Percentiles rank a stretch among this genome's conserved stretches.
Conservation (phyloP, 2,329 filamentous ascomycete species). For the Neofusicoccum umdonicola region DNA sequence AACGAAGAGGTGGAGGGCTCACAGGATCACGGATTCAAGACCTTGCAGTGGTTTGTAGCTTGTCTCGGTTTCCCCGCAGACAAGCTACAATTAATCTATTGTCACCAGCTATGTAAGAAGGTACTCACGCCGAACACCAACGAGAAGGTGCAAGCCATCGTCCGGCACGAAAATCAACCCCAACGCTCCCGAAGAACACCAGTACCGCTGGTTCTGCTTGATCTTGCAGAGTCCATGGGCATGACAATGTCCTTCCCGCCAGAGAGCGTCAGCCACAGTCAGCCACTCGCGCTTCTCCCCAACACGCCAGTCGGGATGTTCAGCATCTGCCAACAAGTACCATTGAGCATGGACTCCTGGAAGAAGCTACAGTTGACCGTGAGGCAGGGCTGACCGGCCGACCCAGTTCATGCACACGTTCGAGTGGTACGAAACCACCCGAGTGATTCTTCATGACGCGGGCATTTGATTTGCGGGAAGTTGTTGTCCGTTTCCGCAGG, state of each 20-base stretch:
- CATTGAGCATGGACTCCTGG: too few species aligned
- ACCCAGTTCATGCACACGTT: not conserved
- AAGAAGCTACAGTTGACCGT: too few species aligned
- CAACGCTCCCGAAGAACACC: slow-evolving; percentile 25
- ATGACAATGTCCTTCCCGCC: too few species aligned
- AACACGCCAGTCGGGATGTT: too few species aligned
- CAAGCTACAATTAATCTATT: not conserved
- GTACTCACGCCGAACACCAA: not conserved
- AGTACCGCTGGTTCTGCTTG: slow-evolving; percentile 33
- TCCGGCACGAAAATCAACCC: not conserved
- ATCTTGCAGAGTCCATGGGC: not conserved
- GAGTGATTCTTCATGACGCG: not conserved
- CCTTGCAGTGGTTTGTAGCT: not conserved
- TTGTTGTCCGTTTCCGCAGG: too few species aligned
- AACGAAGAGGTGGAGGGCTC: not conserved
- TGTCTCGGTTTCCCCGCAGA: not conserved
- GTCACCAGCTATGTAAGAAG: not conserved
- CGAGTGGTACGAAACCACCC: not conserved
- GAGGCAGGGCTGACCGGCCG: not conserved
- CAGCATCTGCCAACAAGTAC: too few species aligned
- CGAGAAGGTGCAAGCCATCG: not conserved
- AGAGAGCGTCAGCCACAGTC: not conserved
- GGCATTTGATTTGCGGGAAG: too few species aligned
- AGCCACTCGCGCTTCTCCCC: not conserved
- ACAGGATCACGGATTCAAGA: not conserved